These are phyloP conservation scores for Gracilaria vermiculophylla DNA, from an alignment of 23 red algal genomes.

Conservation along the genomic window DNA sequence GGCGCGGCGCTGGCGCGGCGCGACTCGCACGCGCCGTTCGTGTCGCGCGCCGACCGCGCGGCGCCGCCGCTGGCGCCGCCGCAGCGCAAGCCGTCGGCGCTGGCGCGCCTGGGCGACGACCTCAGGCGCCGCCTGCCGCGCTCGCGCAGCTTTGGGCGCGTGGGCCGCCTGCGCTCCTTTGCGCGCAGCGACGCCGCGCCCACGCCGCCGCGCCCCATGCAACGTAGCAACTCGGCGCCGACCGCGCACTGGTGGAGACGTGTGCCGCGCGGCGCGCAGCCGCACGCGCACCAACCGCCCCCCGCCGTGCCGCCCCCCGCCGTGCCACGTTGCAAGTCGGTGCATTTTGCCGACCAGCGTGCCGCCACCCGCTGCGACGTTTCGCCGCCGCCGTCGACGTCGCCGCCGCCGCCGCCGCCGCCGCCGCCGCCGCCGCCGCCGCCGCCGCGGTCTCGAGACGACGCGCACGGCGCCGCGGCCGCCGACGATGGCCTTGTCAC, in stretches of 20 bases:
- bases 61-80: neutral
- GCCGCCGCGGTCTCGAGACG: neutral
- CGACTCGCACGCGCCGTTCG: conserved; percentile 1
- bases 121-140: neutral
- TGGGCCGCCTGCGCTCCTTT: neutral
- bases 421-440: neutral
- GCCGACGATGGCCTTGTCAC: neutral
- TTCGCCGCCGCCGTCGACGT: neutral
- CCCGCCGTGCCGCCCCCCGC: neutral
- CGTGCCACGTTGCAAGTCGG: neutral
- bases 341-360: conserved; percentile 1
- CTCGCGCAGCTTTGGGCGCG: neutral
- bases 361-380: too few species aligned
- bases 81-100: neutral
- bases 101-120: neutral
- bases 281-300: neutral
- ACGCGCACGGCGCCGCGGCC: neutral
- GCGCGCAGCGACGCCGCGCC: neutral
- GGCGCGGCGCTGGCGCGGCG: neutral
- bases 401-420: neutral
- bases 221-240: neutral
- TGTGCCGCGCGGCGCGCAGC: neutral
- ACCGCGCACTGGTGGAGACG: neutral
- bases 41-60: neutral
- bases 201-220: neutral